These are phyloP conservation scores for Pseudozyma thailandica DNA, from an alignment of 1,284 basidiomycete species.

Conservation along the genomic window DNA sequence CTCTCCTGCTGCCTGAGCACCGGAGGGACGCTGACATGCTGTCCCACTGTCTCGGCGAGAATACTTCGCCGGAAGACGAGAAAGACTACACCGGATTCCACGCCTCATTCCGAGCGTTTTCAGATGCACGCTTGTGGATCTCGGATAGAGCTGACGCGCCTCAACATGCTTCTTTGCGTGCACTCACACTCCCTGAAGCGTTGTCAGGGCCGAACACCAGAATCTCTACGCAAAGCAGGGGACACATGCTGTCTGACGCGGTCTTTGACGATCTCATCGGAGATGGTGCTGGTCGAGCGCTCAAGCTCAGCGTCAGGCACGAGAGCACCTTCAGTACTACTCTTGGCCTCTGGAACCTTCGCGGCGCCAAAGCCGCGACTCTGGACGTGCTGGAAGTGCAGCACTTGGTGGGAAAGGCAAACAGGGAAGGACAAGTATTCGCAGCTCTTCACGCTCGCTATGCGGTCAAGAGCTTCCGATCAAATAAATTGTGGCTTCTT, in stretches of 20 bases:
- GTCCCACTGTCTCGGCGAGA: conserved; percentile 26
- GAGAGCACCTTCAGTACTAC: conserved; percentile 13
- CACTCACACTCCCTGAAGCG: conserved; percentile 11
- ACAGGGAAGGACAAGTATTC: neutral
- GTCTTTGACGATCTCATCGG: conserved; percentile 28
- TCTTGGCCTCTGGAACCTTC: conserved; percentile 35
- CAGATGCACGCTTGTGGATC: conserved; percentile 35
- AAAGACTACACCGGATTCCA: conserved; percentile 46
- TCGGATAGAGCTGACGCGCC: conserved; percentile 30
- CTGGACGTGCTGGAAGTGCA: conserved; percentile 16
- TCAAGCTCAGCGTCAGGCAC: conserved; percentile 30
- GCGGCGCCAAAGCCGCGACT: conserved; percentile 9
- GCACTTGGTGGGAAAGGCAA: conserved; percentile 3
- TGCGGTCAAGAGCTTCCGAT: conserved; percentile 25
- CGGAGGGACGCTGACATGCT: conserved; percentile 65
- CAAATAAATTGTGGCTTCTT: conserved; percentile 12
- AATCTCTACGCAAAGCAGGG: conserved; percentile 12
- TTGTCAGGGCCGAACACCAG: conserved; percentile 1
- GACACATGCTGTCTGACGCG: conserved; percentile 4
- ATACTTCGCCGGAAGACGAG: conserved; percentile 4
- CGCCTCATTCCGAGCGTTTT: conserved; percentile 59
- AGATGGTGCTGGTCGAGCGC: conserved; percentile 17
- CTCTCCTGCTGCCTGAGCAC: conserved; percentile 49
- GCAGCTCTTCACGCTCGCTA: conserved; percentile 3
- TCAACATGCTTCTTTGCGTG: conserved; percentile 8